phyloP scores from a whole-genome alignment of 768 basidiomycete species.

The Leucogyrophana mollusca region DNA sequence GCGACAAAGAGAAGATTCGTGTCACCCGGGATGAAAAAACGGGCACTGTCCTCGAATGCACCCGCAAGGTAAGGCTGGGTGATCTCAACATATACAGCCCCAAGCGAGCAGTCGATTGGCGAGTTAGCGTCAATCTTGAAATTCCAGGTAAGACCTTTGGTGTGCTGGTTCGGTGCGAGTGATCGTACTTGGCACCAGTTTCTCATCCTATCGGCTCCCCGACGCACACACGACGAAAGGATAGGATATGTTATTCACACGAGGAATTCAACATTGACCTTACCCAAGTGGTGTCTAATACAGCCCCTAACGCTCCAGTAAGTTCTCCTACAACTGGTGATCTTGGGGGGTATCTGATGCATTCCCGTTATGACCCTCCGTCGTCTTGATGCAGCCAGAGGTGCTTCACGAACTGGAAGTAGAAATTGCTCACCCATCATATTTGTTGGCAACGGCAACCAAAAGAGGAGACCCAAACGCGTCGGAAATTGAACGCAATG shows the following conservation, averaged over 20 bases:
- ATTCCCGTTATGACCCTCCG: slow-evolving; percentile 4
- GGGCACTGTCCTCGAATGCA: slow-evolving; percentile 57
- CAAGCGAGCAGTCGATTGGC: slow-evolving; percentile 82
- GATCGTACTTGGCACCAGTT: slow-evolving; percentile 38
- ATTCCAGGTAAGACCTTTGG: slow-evolving; percentile 61
- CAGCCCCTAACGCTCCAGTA: slow-evolving; percentile 49
- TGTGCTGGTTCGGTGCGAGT: background rate
- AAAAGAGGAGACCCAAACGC: slow-evolving; percentile 62
- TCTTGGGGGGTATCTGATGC: too few relatives aligned
- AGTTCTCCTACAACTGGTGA: slow-evolving; percentile 18
- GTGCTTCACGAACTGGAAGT: slow-evolving; percentile 86
- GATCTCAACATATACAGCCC: slow-evolving; percentile 88
- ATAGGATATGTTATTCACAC: slow-evolving; percentile 90
- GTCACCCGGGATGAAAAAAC: slow-evolving; percentile 84
- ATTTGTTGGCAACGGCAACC: slow-evolving; percentile 68
- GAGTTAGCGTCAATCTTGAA: slow-evolving; percentile 92
- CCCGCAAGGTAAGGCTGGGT: slow-evolving; percentile 81
- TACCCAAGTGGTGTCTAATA: slow-evolving; percentile 78
- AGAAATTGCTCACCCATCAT: slow-evolving; percentile 72
- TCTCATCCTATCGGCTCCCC: slow-evolving; percentile 64
- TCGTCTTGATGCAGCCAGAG: slow-evolving; percentile 43
- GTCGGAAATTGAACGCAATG: slow-evolving; percentile 62
- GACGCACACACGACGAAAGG: slow-evolving; percentile 70
- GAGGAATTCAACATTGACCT: slow-evolving; percentile 93
- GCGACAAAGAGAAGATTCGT: slow-evolving; percentile 61